A percentile compares a stretch with the other conserved stretches of the same genome.
phyloP scores from a whole-genome alignment of 1,139 yeast genomes.

The Debaryomyces singareniensis region DNA sequence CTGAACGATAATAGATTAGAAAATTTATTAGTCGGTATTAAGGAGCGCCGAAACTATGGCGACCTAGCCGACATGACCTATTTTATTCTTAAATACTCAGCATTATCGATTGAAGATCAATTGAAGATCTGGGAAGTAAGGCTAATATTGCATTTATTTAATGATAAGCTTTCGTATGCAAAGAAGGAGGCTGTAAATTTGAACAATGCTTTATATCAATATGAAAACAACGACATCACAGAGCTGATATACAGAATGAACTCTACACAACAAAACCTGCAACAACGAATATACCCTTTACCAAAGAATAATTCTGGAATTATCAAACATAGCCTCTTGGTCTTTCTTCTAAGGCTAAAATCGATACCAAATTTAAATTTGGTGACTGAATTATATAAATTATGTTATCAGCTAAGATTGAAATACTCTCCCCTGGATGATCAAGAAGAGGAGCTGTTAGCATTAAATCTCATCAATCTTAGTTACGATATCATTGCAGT shows the following conservation, averaged over 20 bases:
- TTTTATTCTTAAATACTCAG: slow-evolving; percentile 9
- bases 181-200: slow-evolving; percentile 33
- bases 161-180: slow-evolving; percentile 23
- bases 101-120: slow-evolving; percentile 6
- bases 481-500: slow-evolving; percentile 30
- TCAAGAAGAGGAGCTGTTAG: slow-evolving; percentile 2
- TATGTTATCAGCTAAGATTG: slow-evolving; percentile 32
- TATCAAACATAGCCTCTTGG: slow-evolving; percentile 18
- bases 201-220: slow-evolving; percentile 29
- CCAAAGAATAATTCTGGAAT: slow-evolving; percentile 29
- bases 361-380: slow-evolving; percentile 30
- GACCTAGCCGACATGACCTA: slow-evolving; percentile 12
- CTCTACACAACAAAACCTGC: slow-evolving; percentile 3
- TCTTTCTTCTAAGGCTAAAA: slow-evolving; percentile 30
- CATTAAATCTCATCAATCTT: slow-evolving; percentile 19
- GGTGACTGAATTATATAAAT: slow-evolving; percentile 35
- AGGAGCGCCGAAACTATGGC: slow-evolving; percentile 4
- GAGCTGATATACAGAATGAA: slow-evolving; percentile 4
- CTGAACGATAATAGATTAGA: slow-evolving; percentile 2
- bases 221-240: slow-evolving; percentile 20
- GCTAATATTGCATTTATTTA: slow-evolving; percentile 24
- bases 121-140: slow-evolving; percentile 36
- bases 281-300: slow-evolving; percentile 24
- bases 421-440: slow-evolving; percentile 6
- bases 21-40: slow-evolving; percentile 4